phyloP scores from a whole-genome alignment of 1,284 basidiomycete species.

The Trametes versicolor region DNA sequence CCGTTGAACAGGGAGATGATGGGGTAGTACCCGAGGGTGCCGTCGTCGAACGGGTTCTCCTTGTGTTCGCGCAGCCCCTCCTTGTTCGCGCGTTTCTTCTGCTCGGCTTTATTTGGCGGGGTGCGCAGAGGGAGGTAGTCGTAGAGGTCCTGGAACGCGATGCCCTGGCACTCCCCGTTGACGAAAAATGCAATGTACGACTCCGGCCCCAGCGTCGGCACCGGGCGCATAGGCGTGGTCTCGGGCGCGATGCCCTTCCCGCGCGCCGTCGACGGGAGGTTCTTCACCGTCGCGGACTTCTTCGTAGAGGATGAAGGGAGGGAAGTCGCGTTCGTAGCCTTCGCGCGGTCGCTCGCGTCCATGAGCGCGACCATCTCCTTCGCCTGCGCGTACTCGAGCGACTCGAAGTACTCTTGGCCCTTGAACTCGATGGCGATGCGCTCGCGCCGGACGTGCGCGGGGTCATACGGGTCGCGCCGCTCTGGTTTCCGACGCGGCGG shows the following conservation, averaged over 20 bases:
- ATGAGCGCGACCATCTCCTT: constrained; percentile 95
- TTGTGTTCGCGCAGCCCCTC: constrained; percentile 79
- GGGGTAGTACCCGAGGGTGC: constrained; percentile 95
- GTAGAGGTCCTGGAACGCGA: constrained; percentile 90
- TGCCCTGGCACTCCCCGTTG: constrained; percentile 89
- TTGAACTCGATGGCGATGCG: constrained; percentile 95
- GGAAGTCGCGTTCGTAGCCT: constrained; percentile 63
- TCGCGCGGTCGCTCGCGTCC: constrained; percentile 59
- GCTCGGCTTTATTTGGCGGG: constrained; percentile 61
- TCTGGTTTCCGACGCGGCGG: constrained; percentile 71
- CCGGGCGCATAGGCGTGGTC: constrained; percentile 61
- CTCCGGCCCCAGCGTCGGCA: constrained; percentile 73
- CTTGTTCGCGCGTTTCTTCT: constrained; percentile 59
- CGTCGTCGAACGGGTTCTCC: constrained; percentile 93
- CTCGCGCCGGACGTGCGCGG: constrained; percentile 82
- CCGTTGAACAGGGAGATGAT: constrained; percentile 95
- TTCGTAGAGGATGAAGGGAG: constrained; percentile 69
- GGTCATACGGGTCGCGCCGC: constrained; percentile 71
- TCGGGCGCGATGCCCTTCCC: constrained; percentile 44
- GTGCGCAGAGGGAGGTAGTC: constrained; percentile 90
- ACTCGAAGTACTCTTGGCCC: constrained; percentile 97
- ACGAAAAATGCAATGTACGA: constrained; percentile 92
- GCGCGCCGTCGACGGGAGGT: constrained; percentile 56
- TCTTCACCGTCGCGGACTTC: constrained; percentile 74
- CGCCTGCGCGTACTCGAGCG: constrained; percentile 88